Conservation (phyloP, 2,329 filamentous ascomycete species). For the Ophiostoma ulmi region DNA sequence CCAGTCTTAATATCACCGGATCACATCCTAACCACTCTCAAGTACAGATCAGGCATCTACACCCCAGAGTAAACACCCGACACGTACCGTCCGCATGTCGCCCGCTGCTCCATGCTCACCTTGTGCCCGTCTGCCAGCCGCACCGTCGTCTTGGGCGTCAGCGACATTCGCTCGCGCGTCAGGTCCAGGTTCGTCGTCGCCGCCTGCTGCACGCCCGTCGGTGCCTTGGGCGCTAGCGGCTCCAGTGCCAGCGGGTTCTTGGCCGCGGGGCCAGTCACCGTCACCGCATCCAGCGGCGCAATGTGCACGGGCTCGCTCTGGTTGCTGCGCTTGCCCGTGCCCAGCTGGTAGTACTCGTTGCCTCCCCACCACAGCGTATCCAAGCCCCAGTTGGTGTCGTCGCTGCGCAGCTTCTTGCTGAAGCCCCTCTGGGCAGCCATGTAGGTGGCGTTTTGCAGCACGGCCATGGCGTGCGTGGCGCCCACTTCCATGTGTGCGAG, state of each 20-base stretch:
- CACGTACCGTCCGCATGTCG: constrained; percentile 78
- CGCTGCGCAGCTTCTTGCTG: constrained; percentile 40
- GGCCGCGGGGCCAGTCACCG: neutral
- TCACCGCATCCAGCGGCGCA: constrained; percentile 59
- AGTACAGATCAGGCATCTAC: neutral
- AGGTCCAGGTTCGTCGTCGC: constrained; percentile 37
- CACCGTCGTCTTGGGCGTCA: constrained; percentile 70
- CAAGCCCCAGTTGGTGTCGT: constrained; percentile 80
- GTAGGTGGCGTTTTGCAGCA: constrained; percentile 75
- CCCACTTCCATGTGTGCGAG: constrained; percentile 69
- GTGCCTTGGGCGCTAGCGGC: constrained; percentile 2
- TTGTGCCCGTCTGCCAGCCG: constrained; percentile 62
- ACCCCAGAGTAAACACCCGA: constrained; percentile 71
- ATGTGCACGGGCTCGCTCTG: constrained; percentile 71
- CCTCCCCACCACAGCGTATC: constrained; percentile 93
- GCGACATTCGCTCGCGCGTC: constrained; percentile 62
- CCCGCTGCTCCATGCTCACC: constrained; percentile 74
- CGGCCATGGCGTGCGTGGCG: constrained; percentile 71
- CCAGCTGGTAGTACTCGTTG: constrained; percentile 90
- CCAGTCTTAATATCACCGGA: neutral
- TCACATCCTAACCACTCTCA: neutral
- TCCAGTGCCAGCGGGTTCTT: neutral
- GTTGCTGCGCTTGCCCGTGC: constrained; percentile 84
- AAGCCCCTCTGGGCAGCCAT: constrained; percentile 40
- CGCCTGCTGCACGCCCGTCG: neutral